Base-by-base conservation (phyloP, 2,329 filamentous ascomycete genomes). In the Nannizzia gypsea region DNA sequence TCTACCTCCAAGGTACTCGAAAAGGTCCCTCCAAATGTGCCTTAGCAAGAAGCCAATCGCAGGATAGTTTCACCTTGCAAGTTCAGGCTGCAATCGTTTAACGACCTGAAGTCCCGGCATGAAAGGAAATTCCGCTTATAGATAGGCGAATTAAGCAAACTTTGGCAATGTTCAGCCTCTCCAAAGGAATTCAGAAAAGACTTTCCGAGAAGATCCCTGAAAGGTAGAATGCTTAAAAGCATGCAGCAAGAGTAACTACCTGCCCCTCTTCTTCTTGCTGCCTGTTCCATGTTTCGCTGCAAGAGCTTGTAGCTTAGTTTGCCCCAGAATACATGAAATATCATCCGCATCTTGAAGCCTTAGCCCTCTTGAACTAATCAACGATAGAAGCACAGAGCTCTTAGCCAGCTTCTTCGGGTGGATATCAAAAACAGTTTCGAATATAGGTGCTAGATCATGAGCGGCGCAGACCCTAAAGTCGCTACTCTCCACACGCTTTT, bases 401-500 rank as follows among this genome's bases (percentile, higher is more conserved):
- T 50, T 50, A 28, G 63, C 63, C 31, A 72, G 50, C 24, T 66
- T 64, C 60, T 69, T 70, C 3, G 63, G 44, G 28, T 68, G 64
- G 38, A 72, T 66, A 11, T 60, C 60, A 46, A 73, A 66, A 1
- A 60, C 65, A 48, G 64, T 65, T 38, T 69, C 68, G 22, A 71
- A 63, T 6, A 71, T 61, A 1, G 66, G 67, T 20, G 69, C 68
- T 42, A 72, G 54, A 62, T 73, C 70, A 59, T 73, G 70, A 2
- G 70, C 70, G n/a, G 71, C 67, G 56, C 69, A 73, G n/a, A 72
- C 63, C 1, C 68, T 61, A 60, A 66, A 72, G 54, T 72, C 69
- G 0, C 63, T 63, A 6, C 64, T 70, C 17, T 68, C 65, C 5
- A 64, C 60, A 1, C 69, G 62, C 60, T 70, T 71, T 59, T 71